Conservation (phyloP, 306 rosid species). For the Quercus rubra region DNA sequence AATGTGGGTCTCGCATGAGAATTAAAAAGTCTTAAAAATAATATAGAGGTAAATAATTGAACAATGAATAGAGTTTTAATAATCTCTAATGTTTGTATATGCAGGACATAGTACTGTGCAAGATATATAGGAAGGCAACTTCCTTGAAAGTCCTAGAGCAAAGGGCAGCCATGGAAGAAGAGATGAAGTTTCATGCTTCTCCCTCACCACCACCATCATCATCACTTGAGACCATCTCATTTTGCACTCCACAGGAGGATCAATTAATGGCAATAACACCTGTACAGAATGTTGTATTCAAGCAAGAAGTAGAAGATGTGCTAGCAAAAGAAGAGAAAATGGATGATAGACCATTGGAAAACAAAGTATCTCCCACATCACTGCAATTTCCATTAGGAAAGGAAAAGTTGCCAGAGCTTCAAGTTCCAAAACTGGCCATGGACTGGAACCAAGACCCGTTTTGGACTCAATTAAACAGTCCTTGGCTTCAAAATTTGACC, state of each 20-base stretch:
- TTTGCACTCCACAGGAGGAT: constrained; percentile 33
- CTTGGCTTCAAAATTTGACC: constrained; percentile 73
- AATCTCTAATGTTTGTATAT: background rate
- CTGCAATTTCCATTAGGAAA: constrained; percentile 42
- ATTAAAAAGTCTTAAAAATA: too few species aligned
- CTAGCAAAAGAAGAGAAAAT: background rate
- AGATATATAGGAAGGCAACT: constrained; percentile 92
- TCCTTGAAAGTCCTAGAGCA: constrained; percentile 90
- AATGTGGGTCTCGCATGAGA: too few species aligned
- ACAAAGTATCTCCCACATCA: constrained; percentile 24
- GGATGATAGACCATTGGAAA: constrained; percentile 14
- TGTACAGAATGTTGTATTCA: constrained; percentile 20
- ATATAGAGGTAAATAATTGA: too few species aligned
- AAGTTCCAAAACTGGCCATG: constrained; percentile 45
- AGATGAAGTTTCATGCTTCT: constrained; percentile 44
- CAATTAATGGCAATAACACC: constrained; percentile 11
- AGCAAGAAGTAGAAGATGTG: constrained; percentile 40
- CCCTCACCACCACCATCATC: constrained; percentile 58
- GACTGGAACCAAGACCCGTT: constrained; percentile 79
- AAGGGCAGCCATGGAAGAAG: constrained; percentile 80
- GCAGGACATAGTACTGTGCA: constrained; percentile 89
- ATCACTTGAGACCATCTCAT: constrained; percentile 47
- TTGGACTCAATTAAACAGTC: constrained; percentile 75
- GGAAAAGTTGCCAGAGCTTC: constrained; percentile 54
- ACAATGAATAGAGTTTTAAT: background rate